Evolutionary conservation across 768 basidiomycete species (phyloP).

Genomic region (Russula brevipes): DNA sequence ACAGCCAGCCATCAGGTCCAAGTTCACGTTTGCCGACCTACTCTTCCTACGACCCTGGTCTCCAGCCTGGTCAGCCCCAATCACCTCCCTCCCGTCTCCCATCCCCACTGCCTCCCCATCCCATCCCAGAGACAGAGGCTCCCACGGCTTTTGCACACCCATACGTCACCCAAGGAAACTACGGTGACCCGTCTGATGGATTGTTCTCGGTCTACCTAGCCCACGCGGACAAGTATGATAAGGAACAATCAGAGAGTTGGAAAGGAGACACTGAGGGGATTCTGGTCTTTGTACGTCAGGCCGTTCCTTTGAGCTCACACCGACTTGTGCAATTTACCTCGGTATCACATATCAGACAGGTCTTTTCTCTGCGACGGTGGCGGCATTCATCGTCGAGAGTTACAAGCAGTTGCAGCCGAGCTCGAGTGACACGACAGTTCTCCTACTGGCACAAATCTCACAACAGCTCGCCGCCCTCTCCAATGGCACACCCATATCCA

Average conservation of each 20-base stretch:
- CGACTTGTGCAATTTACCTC: neutral
- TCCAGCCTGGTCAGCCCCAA: neutral
- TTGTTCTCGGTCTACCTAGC: conserved; percentile 23
- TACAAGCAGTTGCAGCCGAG: conserved; percentile 24
- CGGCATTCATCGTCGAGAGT: conserved; percentile 27
- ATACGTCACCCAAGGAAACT: conserved; percentile 6
- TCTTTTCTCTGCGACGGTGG: conserved; percentile 29
- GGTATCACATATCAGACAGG: conserved; percentile 24
- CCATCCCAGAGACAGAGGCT: neutral
- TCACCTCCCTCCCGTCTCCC: neutral
- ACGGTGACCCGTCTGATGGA: conserved; percentile 15
- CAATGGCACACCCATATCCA: neutral
- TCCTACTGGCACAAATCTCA: conserved; percentile 20
- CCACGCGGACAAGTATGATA: conserved; percentile 21
- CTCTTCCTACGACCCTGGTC: conserved; percentile 6
- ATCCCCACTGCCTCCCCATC: neutral
- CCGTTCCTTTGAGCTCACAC: neutral
- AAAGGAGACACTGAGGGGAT: conserved; percentile 26
- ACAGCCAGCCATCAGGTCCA: neutral
- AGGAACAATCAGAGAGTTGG: conserved; percentile 22
- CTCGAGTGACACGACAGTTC: conserved; percentile 12
- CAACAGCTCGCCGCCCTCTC: conserved; percentile 20
- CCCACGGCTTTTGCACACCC: neutral
- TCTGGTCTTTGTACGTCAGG: conserved; percentile 24
- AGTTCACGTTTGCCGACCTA: conserved; percentile 13